These are phyloP conservation scores for Exsudoporus frostii DNA, from an alignment of 768 basidiomycete species.

Conservation along the genomic window DNA sequence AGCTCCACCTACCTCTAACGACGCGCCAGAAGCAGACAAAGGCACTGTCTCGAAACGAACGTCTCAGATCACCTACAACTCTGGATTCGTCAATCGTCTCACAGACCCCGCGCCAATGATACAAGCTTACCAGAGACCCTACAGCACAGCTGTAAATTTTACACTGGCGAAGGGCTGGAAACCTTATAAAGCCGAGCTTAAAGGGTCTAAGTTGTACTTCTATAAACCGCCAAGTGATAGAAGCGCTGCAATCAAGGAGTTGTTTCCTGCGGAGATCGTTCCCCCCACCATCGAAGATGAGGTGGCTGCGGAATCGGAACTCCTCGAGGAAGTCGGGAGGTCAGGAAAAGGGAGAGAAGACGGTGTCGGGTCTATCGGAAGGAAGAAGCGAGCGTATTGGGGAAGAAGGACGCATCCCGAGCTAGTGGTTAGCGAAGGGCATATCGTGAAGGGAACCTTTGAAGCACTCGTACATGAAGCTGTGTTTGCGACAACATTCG, in stretches of 20 bases:
- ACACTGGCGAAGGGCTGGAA: conserved; percentile 76
- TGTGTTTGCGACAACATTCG: conserved; percentile 73
- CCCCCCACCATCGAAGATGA: conserved; percentile 52
- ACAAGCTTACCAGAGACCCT: conserved; percentile 28
- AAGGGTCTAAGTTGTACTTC: conserved; percentile 82
- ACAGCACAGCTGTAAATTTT: conserved; percentile 33
- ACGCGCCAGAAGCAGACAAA: conserved; percentile 35
- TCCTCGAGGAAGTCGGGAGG: conserved; percentile 25
- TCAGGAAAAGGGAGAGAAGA: conserved; percentile 36
- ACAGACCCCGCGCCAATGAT: conserved; percentile 46
- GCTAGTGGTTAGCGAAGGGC: conserved; percentile 40
- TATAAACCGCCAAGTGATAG: conserved; percentile 81
- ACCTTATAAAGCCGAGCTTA: conserved; percentile 77
- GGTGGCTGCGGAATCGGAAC: conserved; percentile 25
- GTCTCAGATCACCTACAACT: conserved; percentile 75
- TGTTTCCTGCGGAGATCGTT: conserved; percentile 69
- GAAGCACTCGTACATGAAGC: conserved; percentile 82
- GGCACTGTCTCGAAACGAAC: conserved; percentile 49
- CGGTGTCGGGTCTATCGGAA: conserved; percentile 24
- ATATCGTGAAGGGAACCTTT: conserved; percentile 62
- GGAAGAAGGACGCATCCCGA: conserved; percentile 74
- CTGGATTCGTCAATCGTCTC: conserved; percentile 75
- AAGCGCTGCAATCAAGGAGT: conserved; percentile 57
- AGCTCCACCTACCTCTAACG: conserved; percentile 48
- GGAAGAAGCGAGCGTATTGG: conserved; percentile 74